Evolutionary conservation across 495 filamentous ascomycete species (phyloP), one percentile per base, ranked within the genome.

Genomic region (Xylaria venustula): DNA sequence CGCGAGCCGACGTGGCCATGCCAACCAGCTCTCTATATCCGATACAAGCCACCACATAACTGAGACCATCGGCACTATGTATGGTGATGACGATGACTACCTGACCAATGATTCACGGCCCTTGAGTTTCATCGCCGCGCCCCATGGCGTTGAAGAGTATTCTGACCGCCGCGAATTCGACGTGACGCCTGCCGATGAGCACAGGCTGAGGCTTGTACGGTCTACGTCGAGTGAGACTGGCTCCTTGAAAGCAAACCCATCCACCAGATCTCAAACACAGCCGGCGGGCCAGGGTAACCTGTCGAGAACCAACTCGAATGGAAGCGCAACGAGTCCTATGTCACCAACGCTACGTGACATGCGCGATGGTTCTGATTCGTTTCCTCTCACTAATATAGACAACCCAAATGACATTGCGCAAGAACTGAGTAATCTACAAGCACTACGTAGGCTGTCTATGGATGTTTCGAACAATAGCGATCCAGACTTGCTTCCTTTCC

Each of bases 371-470:
- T 87, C 90, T 20, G 86, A 89, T 26, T 87, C 81, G 34, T 96
- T 93, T 66, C 91, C 93, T 54, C 81, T 97, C 32, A 91, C 91
- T 64, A 88, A 96, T 69, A 92, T 97, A 62, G 92, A 97, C 78
- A 87, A 93, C 66, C 89, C 95, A 12, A 91, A 89, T 49, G 93
- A 93, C 60, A 91, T 99, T 17, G 92, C 91, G 30, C 92, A 98
- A 71, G 94, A 99, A 77, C 77, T 98, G 46, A 96, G 88, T 74
- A 99, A 98, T 70, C 75, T 99, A 52, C 93, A 97, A 67, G 94
- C 95, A 12, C 85, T 99, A 59, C 87, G 94, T 62, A 88, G 94
- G 58, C 93, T 99, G 90, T 98, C 94, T 15, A 98, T 99, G 95
- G 93, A 97, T 74, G 94, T 96, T 14, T 89, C 90, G 54, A 90